Evolutionary conservation across 306 rosid genomes (phyloP), one percentile per base, ranked within the genome.

Genomic region (Parietaria judaica): DNA sequence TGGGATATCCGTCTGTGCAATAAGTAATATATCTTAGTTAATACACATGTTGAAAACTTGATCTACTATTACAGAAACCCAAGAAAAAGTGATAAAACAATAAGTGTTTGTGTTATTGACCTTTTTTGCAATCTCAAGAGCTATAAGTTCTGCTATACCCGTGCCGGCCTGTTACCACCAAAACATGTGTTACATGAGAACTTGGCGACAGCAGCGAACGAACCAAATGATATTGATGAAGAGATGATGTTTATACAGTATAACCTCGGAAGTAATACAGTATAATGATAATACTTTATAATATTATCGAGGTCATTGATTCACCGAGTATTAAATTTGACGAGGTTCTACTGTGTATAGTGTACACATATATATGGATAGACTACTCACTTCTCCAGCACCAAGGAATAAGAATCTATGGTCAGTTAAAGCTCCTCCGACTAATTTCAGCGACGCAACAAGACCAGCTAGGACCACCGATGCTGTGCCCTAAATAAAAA

Each of bases 381-480:
- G 53, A 51, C 35, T 14, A 67, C 79, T 57, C 69, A 81, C 99
- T 90, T 88, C 99, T 78, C 99, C 99, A 61, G 97, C 99, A 68
- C 99, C 97, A 46, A 94, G 95, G 80, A 92, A 94, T 58, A 94
- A 72, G 72, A 86, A 84, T 68, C 56, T 83, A 63, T 94, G 99
- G 75, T 88, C 95, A 46, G 80, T 63, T 66, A 94, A 82, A 73
- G 70, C 61, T 71, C 97, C 99, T 6, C 87, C 90, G 45, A 86
- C 90, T 43, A 77, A 49, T 34, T 83, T 82, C 65, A 84, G 76
- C 61, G 95, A 84, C 55, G 97, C 63, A 66, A 94, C 56, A 46
- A 94, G 80, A 50, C 99, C 99, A 8, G 97, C 95, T 66, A 88
- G 97, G 70, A 94, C 97, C 60, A 94, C 97, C 2, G 99, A 79